Evolutionary conservation across 148 eudicot species (phyloP), one percentile per base, ranked within the genome.

Genomic region (Linanthus parryae): DNA sequence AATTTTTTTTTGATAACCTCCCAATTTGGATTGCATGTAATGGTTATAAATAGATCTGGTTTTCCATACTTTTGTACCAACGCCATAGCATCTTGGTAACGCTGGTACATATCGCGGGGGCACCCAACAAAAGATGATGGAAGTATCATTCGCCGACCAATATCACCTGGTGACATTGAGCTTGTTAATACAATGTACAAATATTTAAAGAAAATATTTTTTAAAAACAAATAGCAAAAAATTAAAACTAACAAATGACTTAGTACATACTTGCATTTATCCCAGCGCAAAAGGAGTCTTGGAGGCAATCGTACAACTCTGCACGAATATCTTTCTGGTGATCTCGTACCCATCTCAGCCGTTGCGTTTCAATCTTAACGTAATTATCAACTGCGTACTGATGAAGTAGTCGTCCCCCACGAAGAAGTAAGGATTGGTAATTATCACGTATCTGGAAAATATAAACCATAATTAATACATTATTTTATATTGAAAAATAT

Each of bases 1-100:
- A 43, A 19, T 17, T 43, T 11, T 15, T 9, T 18, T 17, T 16
- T 43, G 12, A 43, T 16, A 15, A 10, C 11, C 15, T 14, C 15
- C 3, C 42, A 7, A 38, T 12, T 38, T 3, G 42, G 42, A 38
- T 38, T 38, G 15, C 15, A 38, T 38, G 42, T 14, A 3, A 38
- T 38, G 7, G 42, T 38, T 10, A 38, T 14, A 12, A 38, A 38
- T 14, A 43, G 18, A 43, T 43, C 20, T 43, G 47, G 47, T 17
- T 19, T 15, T 4, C 47, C 47, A 43, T 15, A 17, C 7, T 11
- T 9, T 17, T 43, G 47, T 5, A 43, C 47, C 11, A 9, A 19
- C 3, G 47, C 47, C 47, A 43, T 43, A 15, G 20, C 47, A 43
- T 43, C 47, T 7, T 39, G 43, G 15, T 39, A 39, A 31, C 35